Base-by-base conservation (phyloP, 306 rosid species). In the Hippophae gyantsensis region DNA sequence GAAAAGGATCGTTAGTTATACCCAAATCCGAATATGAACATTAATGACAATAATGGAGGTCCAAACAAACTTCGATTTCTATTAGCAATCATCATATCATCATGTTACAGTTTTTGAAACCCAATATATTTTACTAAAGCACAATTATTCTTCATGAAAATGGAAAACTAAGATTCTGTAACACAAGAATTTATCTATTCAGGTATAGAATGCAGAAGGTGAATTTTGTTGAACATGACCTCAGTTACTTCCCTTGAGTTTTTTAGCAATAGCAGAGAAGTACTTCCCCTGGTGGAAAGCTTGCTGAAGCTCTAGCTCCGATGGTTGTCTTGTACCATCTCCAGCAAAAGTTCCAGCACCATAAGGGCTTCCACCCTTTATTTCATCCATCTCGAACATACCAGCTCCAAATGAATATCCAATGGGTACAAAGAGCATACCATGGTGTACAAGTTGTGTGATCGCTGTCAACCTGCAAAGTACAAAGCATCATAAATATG, bases 331-430 rank as follows among this genome's bases (percentile, higher is more conserved):
- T 2, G 86, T 72, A 58, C 87, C 96, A 54, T 90, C 94, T 8
- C 94, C 97, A 6, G 90, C 97, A 53, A 3, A 78, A 45, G 97
- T 90, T 49, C 97, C 97, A 1, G 97, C 73, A 48, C 97, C 97
- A 60, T 90, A 90, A 10, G 97, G 97, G 25, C 81, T 72, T 0
- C 97, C 97, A 45, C 97, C 97, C 69, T 79, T 90, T 66, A 90
- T 66, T 62, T 81, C 57, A 80, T 85, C 90, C 68, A 90, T 68
- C 82, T 90, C 97, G 54, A 79, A 90, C 97, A 90, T 90, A 43
- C 97, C 97, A n/a, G 80, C 96, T 2, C 97, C 97, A 54, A 85
- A 81, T 51, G 96, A 75, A 73, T 90, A 90, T 56, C 97, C 97
- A 53, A 87, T 69, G 0, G 97, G 97, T 58, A 90, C 97, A 78